Base-by-base conservation (phyloP, 441 rosid species). In the Melastoma candidum region DNA sequence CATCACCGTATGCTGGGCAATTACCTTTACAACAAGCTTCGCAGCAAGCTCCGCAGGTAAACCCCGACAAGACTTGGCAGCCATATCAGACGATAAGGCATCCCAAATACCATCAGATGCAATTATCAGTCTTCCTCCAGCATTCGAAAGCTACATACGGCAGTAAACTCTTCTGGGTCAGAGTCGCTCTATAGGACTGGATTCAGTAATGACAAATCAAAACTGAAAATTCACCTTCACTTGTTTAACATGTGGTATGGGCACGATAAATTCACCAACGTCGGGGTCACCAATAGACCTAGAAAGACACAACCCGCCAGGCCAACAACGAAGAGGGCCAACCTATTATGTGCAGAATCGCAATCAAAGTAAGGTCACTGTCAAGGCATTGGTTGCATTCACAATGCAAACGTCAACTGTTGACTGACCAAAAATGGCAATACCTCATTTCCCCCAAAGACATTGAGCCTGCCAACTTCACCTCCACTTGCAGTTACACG, bases 71-170 rank as follows among this genome's bases (percentile, higher is more conserved):
- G 92, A 76, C 68, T 84, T 79, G 63, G 98, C 97, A 66, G 98
- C 98, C 79, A 72, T 27, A 60, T 82, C 97, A 59, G 97, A 92
- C 64, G 97, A 73, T 66, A 92, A 60, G 47, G 95, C 83, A 68
- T 92, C 98, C 98, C 97, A 92, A 53, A 92, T 88, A 65, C 98
- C 98, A 73, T 92, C 98, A 50, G 98, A 92, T 54, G 98, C 98
- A 50, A 92, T 92, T 56, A 92, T 74, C 58, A 92, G 94, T 57
- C 97, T 80, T 62, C 98, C 98, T 36, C 98, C 97, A 59, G 94
- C 89, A 70, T 73, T 72, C 58, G 97, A 82, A 54, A 92, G 78
- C 98, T 92, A 71, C 26, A 36, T 36, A 9, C 41, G 8, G 41
- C 41, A 9, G 41, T 9, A 36, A 36, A 36, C 6, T 9, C 41